Evolutionary conservation across 495 filamentous ascomycete genomes (phyloP).

Genomic region (Aspergillus baeticus): DNA sequence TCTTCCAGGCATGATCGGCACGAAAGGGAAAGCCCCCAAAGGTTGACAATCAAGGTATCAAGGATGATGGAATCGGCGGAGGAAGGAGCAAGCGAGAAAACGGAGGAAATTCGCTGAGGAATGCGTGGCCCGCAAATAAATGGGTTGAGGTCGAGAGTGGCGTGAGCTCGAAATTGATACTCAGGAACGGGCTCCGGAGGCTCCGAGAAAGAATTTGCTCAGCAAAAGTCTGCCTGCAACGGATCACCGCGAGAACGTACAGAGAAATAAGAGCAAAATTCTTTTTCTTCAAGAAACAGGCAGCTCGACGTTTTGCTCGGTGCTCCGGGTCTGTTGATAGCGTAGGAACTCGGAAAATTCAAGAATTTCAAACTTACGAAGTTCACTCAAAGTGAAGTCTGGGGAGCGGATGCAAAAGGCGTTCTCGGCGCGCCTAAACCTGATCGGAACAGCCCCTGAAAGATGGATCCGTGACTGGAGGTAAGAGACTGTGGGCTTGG

Average conservation of each 20-base stretch:
- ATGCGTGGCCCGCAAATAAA: conserved; percentile 15
- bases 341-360: background rate
- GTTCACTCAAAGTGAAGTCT: background rate
- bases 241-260: background rate
- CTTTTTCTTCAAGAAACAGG: background rate
- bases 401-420: background rate
- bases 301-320: background rate
- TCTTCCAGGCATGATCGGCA: conserved; percentile 46
- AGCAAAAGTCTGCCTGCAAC: background rate
- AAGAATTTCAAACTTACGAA: background rate
- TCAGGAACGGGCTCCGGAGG: conserved; percentile 15
- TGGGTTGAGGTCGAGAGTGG: conserved; percentile 19
- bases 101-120: conserved; percentile 10
- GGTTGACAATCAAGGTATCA: background rate
- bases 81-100: conserved; percentile 5
- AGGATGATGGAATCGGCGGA: background rate
- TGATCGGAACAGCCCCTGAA: background rate
- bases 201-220: conserved; percentile 16
- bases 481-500: no score
- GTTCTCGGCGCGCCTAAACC: background rate
- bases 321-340: background rate
- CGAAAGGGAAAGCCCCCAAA: background rate
- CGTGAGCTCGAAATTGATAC: conserved; percentile 25
- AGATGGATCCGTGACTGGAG: no score
- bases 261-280: background rate